These are phyloP conservation scores for Elsinoe batatas DNA, from an alignment of 2,329 filamentous ascomycete genomes.

Conservation along the genomic window DNA sequence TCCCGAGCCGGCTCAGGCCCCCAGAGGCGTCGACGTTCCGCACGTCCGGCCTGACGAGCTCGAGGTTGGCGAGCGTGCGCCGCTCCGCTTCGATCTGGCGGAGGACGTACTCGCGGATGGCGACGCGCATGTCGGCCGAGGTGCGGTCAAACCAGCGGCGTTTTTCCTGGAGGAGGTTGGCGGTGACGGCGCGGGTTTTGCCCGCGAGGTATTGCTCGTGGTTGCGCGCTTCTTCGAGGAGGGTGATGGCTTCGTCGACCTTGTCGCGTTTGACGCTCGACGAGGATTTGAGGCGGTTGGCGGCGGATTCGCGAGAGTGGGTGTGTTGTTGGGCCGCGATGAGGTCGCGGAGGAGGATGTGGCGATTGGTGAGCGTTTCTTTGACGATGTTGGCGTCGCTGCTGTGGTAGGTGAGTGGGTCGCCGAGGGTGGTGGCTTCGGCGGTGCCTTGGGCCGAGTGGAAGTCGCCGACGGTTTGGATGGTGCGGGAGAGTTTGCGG, in stretches of 20 bases:
- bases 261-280: slow-evolving; percentile 86
- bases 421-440: slow-evolving; percentile 87
- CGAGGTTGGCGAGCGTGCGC: slow-evolving; percentile 81
- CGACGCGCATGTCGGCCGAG: slow-evolving; percentile 67
- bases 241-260: slow-evolving; percentile 91
- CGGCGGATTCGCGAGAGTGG: slow-evolving; percentile 70
- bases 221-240: slow-evolving; percentile 76
- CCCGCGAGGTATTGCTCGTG: slow-evolving; percentile 72
- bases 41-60: slow-evolving; percentile 86
- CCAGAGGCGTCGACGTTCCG: slow-evolving; percentile 85
- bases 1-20: slow-evolving; percentile 77
- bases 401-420: slow-evolving; percentile 89
- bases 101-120: slow-evolving; percentile 83
- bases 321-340: slow-evolving; percentile 81
- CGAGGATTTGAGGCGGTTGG: slow-evolving; percentile 78
- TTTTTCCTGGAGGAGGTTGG: slow-evolving; percentile 79
- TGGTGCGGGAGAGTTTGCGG: slow-evolving; percentile 84
- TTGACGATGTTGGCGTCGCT: slow-evolving; percentile 96
- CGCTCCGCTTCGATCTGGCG: slow-evolving; percentile 94
- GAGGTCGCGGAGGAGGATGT: slow-evolving; percentile 89
- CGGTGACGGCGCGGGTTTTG: slow-evolving; percentile 81
- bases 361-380: slow-evolving; percentile 92
- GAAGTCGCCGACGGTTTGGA: slow-evolving; percentile 89
- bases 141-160: slow-evolving; percentile 86
- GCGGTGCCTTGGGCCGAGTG: slow-evolving; percentile 94